A percentile compares a stretch with the other conserved stretches of the same genome.
These are phyloP conservation scores for Aspergillus sp. DNA, from an alignment of 2,329 filamentous ascomycete species.

Conservation along the genomic window DNA sequence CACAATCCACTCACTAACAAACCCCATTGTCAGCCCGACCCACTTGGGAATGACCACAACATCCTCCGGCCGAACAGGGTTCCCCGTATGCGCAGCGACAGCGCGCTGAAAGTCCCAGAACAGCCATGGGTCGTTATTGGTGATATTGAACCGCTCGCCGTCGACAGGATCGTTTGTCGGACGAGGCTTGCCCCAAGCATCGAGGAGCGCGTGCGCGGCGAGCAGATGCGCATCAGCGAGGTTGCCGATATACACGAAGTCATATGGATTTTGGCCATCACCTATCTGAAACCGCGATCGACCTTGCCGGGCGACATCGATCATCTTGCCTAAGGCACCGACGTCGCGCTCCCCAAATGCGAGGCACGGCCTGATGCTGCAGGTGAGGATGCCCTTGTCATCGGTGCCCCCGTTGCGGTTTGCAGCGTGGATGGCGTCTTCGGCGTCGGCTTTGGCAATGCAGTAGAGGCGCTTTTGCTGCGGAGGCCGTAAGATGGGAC, in stretches of 20 bases:
- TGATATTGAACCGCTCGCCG: slow-evolving; percentile 12
- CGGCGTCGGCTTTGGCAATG: slow-evolving; percentile 13
- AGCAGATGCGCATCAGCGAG: slow-evolving; percentile 11
- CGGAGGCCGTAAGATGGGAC: slow-evolving; percentile 8
- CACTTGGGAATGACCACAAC: slow-evolving; percentile 13
- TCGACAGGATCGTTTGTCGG: background rate
- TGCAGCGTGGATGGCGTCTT: slow-evolving; percentile 11
- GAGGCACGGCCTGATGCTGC: background rate
- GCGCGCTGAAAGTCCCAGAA: slow-evolving; percentile 17
- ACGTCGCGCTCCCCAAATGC: slow-evolving; percentile 11
- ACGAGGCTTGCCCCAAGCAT: background rate
- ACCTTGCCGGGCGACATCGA: slow-evolving; percentile 8
- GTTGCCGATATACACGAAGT: slow-evolving; percentile 13
- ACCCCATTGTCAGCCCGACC: slow-evolving; percentile 8
- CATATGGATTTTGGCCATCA: slow-evolving; percentile 8
- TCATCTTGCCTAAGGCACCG: slow-evolving; percentile 10
- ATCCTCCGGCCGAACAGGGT: background rate
- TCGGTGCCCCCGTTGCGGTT: slow-evolving; percentile 6
- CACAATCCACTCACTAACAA: slow-evolving; percentile 10
- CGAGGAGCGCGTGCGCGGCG: slow-evolving; percentile 2
- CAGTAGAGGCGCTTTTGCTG: slow-evolving; percentile 11
- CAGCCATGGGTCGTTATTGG: slow-evolving; percentile 11
- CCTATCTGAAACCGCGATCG: slow-evolving; percentile 12
- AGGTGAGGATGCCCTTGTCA: slow-evolving; percentile 5
- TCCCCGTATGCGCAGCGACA: background rate